Evolutionary conservation across 73 alveolate genomes (phyloP).

Genomic region (Effrenium voratum): DNA sequence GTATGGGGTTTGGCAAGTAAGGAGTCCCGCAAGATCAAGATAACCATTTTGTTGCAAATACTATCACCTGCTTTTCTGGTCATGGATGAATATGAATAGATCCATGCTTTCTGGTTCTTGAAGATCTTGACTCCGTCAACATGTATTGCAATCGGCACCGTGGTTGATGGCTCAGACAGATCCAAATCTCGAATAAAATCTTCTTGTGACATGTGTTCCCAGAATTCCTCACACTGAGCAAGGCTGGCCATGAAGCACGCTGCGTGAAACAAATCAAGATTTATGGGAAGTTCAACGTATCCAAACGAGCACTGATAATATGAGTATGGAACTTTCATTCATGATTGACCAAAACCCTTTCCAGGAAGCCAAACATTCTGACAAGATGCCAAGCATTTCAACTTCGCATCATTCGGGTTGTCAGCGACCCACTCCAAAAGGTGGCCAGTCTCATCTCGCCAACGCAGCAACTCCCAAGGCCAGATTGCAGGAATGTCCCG

Average conservation of each 20-base stretch:
- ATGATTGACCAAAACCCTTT: too few species aligned
- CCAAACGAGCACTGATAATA: not conserved
- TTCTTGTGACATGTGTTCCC: not conserved
- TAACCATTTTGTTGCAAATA: not conserved
- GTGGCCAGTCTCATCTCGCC: too few species aligned
- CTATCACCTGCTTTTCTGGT: not conserved
- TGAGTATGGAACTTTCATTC: not conserved
- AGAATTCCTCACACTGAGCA: not conserved
- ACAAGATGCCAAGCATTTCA: too few species aligned
- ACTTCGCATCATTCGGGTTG: too few species aligned
- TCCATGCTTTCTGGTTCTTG: constrained; percentile 40
- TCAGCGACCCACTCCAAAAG: too few species aligned
- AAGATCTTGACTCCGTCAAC: constrained; percentile 20
- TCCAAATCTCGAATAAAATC: not conserved
- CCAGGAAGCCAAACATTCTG: too few species aligned
- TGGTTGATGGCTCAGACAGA: not conserved
- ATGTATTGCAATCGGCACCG: not conserved
- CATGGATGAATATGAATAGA: not conserved
- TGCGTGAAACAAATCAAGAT: not conserved
- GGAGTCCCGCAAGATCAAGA: not conserved
- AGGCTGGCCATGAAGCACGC: not conserved
- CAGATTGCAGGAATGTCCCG: too few species aligned
- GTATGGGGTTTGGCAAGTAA: not conserved
- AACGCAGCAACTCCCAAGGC: too few species aligned
- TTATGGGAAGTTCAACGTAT: not conserved